phyloP scores from a whole-genome alignment of 192 early-diverging fungal species.

The Mortierella alpina region DNA sequence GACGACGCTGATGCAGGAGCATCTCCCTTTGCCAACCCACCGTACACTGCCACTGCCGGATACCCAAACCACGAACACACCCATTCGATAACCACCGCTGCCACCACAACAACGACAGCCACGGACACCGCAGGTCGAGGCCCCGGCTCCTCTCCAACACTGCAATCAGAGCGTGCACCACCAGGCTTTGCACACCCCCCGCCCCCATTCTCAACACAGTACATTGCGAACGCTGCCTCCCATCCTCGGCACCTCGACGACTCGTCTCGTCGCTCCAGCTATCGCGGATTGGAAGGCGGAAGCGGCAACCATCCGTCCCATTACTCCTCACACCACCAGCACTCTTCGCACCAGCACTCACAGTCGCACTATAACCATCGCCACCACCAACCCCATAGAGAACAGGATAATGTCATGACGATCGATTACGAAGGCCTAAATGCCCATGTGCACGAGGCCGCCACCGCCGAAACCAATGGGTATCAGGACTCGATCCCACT shows the following conservation, averaged over 20 bases:
- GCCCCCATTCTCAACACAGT: neutral
- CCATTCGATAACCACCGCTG: neutral
- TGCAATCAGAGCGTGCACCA: slow-evolving; percentile 1
- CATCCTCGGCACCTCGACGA: neutral
- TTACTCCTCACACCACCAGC: neutral
- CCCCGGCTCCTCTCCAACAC: slow-evolving; percentile 21
- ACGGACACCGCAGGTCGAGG: neutral
- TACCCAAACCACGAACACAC: no score
- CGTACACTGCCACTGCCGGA: no score
- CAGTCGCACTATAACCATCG: slow-evolving; percentile 8
- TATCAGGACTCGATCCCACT: slow-evolving; percentile 6
- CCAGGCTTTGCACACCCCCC: slow-evolving; percentile 1
- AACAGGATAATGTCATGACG: slow-evolving; percentile 13
- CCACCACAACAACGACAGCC: no score
- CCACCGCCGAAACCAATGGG: slow-evolving; percentile 12
- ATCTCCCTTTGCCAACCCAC: neutral
- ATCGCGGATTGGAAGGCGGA: slow-evolving; percentile 3
- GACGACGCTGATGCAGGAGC: slow-evolving; percentile 11
- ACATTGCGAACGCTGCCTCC: no score
- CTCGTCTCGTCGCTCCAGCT: neutral
- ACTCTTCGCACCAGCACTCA: neutral
- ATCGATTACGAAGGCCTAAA: slow-evolving; percentile 58
- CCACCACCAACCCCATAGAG: slow-evolving; percentile 6
- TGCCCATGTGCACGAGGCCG: slow-evolving; percentile 27
- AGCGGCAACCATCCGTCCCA: no score